A percentile compares a stretch with the other conserved stretches of the same genome.
phyloP scores from a whole-genome alignment of 805 yeast species.

The Yarrowia divulgata region DNA sequence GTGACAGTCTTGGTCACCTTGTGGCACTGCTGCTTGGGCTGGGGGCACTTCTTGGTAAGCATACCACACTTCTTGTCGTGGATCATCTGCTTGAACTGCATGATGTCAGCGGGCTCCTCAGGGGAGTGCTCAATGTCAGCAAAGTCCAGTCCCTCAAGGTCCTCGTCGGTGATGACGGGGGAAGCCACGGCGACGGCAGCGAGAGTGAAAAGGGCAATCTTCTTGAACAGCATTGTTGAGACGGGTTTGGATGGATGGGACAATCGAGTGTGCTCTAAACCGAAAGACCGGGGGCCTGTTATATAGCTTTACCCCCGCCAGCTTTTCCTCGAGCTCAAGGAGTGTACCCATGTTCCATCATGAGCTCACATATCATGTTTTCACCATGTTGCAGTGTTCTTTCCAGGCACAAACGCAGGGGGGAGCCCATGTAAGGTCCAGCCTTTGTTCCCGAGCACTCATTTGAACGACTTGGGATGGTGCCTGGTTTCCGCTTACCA shows the following conservation, averaged over 20 bases:
- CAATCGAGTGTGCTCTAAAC: background rate
- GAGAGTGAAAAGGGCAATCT: slow-evolving; percentile 28
- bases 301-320: background rate
- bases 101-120: slow-evolving; percentile 34
- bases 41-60: slow-evolving; percentile 33
- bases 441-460: background rate
- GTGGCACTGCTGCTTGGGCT: slow-evolving; percentile 32
- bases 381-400: background rate
- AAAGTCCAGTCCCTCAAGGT: slow-evolving; percentile 27
- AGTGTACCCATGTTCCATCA: background rate
- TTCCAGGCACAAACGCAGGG: background rate
- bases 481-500: background rate
- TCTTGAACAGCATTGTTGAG: slow-evolving; percentile 26
- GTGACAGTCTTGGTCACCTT: slow-evolving; percentile 32
- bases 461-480: background rate
- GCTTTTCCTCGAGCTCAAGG: background rate
- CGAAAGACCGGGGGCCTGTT: background rate
- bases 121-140: slow-evolving; percentile 22
- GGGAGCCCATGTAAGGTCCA: background rate
- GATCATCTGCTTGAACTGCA: slow-evolving; percentile 36
- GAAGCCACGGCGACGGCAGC: slow-evolving; percentile 27
- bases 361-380: background rate
- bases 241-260: background rate
- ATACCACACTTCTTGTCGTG: slow-evolving; percentile 30
- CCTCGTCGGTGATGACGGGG: slow-evolving; percentile 28